phyloP scores from a whole-genome alignment of 2,329 filamentous ascomycete species.

The Coniosporium tulheliwenetii region DNA sequence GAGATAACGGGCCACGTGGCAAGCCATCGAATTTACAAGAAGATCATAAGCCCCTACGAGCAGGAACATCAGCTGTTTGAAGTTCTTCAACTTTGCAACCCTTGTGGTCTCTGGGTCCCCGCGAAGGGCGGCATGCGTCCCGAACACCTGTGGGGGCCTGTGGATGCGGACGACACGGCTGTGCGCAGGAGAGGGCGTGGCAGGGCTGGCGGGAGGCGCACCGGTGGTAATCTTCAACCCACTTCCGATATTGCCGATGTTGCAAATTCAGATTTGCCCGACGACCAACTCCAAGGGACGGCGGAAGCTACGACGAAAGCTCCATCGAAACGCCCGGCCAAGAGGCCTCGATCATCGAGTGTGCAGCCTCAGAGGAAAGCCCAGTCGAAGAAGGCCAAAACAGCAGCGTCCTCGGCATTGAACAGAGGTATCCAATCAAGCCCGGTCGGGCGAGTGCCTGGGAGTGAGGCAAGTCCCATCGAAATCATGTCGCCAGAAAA shows the following conservation, averaged over 20 bases:
- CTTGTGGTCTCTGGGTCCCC: constrained; percentile 87
- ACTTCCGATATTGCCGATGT: constrained; percentile 9
- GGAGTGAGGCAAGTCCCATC: constrained; percentile 29
- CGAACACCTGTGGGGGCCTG: no score
- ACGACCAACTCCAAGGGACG: constrained; percentile 3
- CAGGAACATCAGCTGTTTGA: constrained; percentile 32
- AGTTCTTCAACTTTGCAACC: constrained; percentile 74
- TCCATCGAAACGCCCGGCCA: constrained; percentile 13
- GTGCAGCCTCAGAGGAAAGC: constrained; percentile 25
- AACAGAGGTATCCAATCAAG: constrained; percentile 45
- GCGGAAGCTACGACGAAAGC: constrained; percentile 17
- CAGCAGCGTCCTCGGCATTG: constrained; percentile 25
- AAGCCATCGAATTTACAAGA: constrained; percentile 59
- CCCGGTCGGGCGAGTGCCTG: constrained; percentile 33
- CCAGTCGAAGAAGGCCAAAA: constrained; percentile 9
- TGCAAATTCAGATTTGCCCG: constrained; percentile 1
- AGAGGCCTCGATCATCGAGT: constrained; percentile 30
- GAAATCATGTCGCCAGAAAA: constrained; percentile 38
- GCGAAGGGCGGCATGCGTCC: constrained; percentile 81
- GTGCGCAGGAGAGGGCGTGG: constrained; percentile 10
- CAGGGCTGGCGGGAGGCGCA: constrained; percentile 8
- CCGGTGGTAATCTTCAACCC: background rate
- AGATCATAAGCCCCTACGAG: no score
- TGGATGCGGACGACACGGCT: constrained; percentile 5
- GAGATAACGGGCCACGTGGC: constrained; percentile 47